A percentile compares a stretch with the other conserved stretches of the same genome.
phyloP scores from a whole-genome alignment of 2,329 filamentous ascomycete species.

The Tolypocladium pustulatum region DNA sequence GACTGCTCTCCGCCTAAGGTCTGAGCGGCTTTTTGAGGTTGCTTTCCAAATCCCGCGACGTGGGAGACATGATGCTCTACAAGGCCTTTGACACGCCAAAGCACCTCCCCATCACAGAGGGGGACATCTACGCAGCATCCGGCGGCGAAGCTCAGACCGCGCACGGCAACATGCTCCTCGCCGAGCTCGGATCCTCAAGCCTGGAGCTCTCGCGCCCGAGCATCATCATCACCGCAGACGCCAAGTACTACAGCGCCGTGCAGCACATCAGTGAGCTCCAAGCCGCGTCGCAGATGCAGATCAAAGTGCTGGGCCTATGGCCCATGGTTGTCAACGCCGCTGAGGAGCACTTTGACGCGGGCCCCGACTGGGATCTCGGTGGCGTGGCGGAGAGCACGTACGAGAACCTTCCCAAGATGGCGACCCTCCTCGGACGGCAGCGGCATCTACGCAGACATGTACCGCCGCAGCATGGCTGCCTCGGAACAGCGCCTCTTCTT shows the following conservation, averaged over 20 bases:
- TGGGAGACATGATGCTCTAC: slow-evolving; percentile 43
- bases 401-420: slow-evolving; percentile 52
- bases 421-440: slow-evolving; percentile 52
- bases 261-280: slow-evolving; percentile 59
- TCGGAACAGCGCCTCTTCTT: slow-evolving; percentile 56
- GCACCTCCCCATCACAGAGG: slow-evolving; percentile 30
- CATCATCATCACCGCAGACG: slow-evolving; percentile 56
- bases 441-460: slow-evolving; percentile 52
- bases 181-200: slow-evolving; percentile 55
- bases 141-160: slow-evolving; percentile 11
- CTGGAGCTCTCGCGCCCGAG: slow-evolving; percentile 64
- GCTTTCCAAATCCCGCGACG: slow-evolving; percentile 35
- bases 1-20: slow-evolving; percentile 39
- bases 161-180: slow-evolving; percentile 31
- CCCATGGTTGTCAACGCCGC: slow-evolving; percentile 52
- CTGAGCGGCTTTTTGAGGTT: slow-evolving; percentile 32
- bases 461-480: slow-evolving; percentile 47
- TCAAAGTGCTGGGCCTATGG: slow-evolving; percentile 64
- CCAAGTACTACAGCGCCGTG: slow-evolving; percentile 66
- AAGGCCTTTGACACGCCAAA: slow-evolving; percentile 41
- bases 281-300: slow-evolving; percentile 54
- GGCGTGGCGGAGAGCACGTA: slow-evolving; percentile 45
- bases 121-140: slow-evolving; percentile 14
- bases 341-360: slow-evolving; percentile 31
- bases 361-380: slow-evolving; percentile 36